Conservation (phyloP, 176 grass and related monocot species). For the Secale cereale region DNA sequence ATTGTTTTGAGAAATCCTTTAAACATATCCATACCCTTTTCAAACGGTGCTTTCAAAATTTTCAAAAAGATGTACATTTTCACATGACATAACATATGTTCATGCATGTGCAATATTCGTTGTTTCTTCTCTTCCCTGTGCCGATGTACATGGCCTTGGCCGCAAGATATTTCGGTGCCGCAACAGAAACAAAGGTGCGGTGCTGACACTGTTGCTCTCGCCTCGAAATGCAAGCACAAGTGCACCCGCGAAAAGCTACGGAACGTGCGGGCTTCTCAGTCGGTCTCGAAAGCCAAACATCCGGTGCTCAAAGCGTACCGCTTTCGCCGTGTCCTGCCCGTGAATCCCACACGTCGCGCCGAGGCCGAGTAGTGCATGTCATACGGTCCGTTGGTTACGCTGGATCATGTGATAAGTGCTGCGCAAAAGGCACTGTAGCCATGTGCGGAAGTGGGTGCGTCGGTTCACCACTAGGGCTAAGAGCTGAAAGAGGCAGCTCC, state of each 20-base stretch:
- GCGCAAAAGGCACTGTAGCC: constrained; percentile 1
- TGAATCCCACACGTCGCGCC: not conserved
- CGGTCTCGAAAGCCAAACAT: not conserved
- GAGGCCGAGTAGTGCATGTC: not conserved
- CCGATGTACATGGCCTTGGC: not conserved
- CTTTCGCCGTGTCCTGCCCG: not conserved
- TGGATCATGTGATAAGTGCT: constrained; percentile 37
- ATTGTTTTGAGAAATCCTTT: no score
- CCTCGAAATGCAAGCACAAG: not conserved
- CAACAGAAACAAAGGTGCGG: constrained; percentile 18
- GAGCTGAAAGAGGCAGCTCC: not conserved
- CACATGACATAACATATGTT: no score
- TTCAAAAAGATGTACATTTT: no score
- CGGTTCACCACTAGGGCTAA: constrained; percentile 13
- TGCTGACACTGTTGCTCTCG: not conserved
- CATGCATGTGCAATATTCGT: no score
- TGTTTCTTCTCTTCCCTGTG: not conserved
- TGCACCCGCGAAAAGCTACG: not conserved
- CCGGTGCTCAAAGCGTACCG: not conserved
- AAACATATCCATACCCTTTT: no score
- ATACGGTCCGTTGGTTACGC: not conserved
- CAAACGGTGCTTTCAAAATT: no score
- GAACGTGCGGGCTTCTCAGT: constrained; percentile 9
- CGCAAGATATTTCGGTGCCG: not conserved
- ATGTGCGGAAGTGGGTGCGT: constrained; percentile 29